phyloP scores from a whole-genome alignment of 352 stramenopile species.

The Phytophthora foliorum region DNA sequence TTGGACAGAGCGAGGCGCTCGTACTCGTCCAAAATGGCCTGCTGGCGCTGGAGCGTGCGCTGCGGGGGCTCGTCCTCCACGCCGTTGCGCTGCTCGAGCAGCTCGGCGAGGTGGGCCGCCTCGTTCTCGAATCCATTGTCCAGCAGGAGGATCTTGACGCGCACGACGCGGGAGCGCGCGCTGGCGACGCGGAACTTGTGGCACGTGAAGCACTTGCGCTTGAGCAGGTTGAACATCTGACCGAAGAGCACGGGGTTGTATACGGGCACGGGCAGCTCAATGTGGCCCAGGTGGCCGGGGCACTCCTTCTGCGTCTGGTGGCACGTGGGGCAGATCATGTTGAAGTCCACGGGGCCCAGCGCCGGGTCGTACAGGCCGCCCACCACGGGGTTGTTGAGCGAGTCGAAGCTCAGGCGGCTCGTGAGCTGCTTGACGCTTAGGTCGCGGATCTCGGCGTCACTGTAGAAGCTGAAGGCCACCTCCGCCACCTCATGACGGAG shows the following conservation, averaged over 20 bases:
- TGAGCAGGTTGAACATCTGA: slow-evolving; percentile 96
- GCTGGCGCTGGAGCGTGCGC: slow-evolving; percentile 80
- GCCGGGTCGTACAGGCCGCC: slow-evolving; percentile 97
- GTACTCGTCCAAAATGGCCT: slow-evolving; percentile 92
- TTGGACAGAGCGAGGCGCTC: slow-evolving; percentile 85
- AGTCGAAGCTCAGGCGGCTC: slow-evolving; percentile 95
- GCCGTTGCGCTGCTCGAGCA: slow-evolving; percentile 89
- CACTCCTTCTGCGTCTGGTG: slow-evolving; percentile 96
- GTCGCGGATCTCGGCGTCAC: slow-evolving; percentile 96
- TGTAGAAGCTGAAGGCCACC: slow-evolving; percentile 97
- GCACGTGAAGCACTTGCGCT: slow-evolving; percentile 99
- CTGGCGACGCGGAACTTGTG: slow-evolving; percentile 95
- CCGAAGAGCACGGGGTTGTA: slow-evolving; percentile 99
- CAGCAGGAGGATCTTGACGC: slow-evolving; percentile 93
- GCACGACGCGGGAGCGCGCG: slow-evolving; percentile 79
- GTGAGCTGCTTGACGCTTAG: slow-evolving; percentile 98
- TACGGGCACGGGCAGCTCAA: slow-evolving; percentile 98
- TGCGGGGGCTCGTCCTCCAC: slow-evolving; percentile 83
- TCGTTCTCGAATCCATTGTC: slow-evolving; percentile 91
- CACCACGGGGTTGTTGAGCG: slow-evolving; percentile 95
- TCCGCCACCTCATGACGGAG: slow-evolving; percentile 92
- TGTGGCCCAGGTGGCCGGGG: slow-evolving; percentile 98
- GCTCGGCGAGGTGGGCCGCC: slow-evolving; percentile 74
- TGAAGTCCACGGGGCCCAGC: slow-evolving; percentile 94
- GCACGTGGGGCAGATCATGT: slow-evolving; percentile 96